Evolutionary conservation across 106 monocot genomes (phyloP), one percentile per base, ranked within the genome.

Genomic region (Acorus calamus): DNA sequence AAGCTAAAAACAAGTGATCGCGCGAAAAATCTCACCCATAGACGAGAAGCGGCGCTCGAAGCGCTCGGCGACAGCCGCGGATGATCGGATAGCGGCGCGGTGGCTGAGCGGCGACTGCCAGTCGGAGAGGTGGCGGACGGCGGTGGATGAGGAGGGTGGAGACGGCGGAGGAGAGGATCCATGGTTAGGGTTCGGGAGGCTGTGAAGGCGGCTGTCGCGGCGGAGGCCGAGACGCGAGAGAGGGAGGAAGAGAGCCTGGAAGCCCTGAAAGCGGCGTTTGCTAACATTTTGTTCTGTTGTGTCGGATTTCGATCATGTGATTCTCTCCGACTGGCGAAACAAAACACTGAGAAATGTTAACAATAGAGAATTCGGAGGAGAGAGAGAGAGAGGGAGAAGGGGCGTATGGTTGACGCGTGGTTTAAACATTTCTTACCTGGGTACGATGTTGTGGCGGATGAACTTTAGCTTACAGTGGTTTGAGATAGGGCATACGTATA

Each of bases 41-140:
- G 81, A 57, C 63, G 92, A 72, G 73, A 87, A 86, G 13, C 78
- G 73, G 55, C 81, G 62, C 64, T 85, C 84, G 74, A 89, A 89
- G 5, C 74, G 70, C 57, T 81, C 84, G 2, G 76, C 53, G 42
- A 79, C 74, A 41, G 73, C 78, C 14, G 79, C 78, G 50, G 78
- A 81, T 8, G 88, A 84, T 5, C 88, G 84, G 63, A 81, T 57
- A 46, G 43, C 44, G 14, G 88, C 88, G 14, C 88, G 80, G 69
- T 79, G 84, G 73, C 88, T 81, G 61, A 87, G 59, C 4, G 83
- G 86, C 3, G 76, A 79, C n/a, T 82, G 65, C 82, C 82, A 83
- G 57, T 84, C 84, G 51, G 69, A 55, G 74, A 85, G 49, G 54
- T 73, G 74, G 8, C 84, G 66, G 2, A 62, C 73, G 8, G 60